Evolutionary conservation across 179 eudicot species (phyloP).

Genomic region (Carnegiea gigantea): DNA sequence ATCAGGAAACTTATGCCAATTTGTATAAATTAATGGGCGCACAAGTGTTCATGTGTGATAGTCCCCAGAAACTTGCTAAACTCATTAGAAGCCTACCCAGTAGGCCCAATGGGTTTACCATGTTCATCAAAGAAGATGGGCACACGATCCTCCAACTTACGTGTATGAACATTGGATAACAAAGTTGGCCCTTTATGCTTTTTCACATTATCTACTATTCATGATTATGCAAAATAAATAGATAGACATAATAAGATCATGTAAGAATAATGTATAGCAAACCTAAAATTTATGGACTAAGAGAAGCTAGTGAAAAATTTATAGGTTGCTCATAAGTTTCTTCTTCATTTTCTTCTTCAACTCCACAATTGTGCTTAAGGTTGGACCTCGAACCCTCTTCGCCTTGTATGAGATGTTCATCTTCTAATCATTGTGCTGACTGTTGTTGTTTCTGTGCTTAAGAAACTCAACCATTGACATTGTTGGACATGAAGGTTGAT

Average conservation of each 20-base stretch:
- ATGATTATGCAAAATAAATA: too few relatives aligned
- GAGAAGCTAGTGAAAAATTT: neutral
- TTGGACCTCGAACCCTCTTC: neutral
- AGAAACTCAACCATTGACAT: neutral
- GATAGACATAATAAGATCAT: too few relatives aligned
- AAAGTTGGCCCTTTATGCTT: slow-evolving; percentile 4
- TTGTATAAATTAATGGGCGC: slow-evolving; percentile 8
- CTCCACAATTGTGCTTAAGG: too few relatives aligned
- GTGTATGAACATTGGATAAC: neutral
- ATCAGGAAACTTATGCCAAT: neutral
- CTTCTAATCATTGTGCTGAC: neutral
- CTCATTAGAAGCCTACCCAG: neutral
- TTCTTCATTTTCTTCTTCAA: too few relatives aligned
- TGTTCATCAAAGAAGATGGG: neutral
- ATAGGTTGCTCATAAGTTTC: neutral
- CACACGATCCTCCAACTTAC: neutral
- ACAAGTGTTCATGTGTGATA: neutral
- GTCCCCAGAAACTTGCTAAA: slow-evolving; percentile 1
- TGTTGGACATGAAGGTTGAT: neutral
- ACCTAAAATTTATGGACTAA: neutral
- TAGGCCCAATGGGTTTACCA: slow-evolving; percentile 6
- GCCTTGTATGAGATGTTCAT: neutral
- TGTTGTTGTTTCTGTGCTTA: neutral
- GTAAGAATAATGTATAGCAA: too few relatives aligned
- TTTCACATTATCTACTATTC: neutral